These are phyloP conservation scores for Solanum chmielewskii DNA, from an alignment of 257 asterid species.

Conservation along the genomic window DNA sequence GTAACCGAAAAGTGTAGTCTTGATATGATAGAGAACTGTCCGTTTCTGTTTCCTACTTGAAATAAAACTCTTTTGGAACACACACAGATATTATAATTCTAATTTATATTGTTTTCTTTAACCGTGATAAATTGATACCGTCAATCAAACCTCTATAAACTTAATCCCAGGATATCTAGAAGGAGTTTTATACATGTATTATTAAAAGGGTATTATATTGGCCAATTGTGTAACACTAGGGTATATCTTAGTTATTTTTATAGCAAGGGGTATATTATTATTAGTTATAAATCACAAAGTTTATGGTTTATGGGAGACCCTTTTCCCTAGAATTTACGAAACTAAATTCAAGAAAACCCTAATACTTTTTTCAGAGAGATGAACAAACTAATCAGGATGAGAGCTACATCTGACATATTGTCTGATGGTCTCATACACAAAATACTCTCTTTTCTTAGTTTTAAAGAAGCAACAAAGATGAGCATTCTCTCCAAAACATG, in stretches of 20 bases:
- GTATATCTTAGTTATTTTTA: too few relatives aligned
- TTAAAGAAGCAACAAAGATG: background rate
- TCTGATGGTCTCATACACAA: background rate
- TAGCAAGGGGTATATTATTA: too few relatives aligned
- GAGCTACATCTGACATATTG: background rate
- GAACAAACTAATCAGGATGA: background rate
- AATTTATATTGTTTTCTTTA: too few relatives aligned
- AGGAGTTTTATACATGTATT: too few relatives aligned
- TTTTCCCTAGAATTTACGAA: background rate
- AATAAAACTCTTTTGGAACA: background rate
- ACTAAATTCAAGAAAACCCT: background rate
- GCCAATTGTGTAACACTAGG: too few relatives aligned
- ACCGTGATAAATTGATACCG: too few relatives aligned
- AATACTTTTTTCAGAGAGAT: background rate
- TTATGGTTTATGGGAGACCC: background rate
- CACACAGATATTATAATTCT: too few relatives aligned
- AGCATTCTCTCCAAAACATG: background rate
- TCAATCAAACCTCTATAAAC: too few relatives aligned
- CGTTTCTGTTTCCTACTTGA: background rate
- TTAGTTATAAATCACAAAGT: too few relatives aligned
- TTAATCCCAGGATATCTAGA: background rate
- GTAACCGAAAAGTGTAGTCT: too few relatives aligned
- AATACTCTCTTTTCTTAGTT: background rate
- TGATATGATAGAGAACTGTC: too few relatives aligned
- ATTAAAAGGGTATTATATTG: too few relatives aligned